These are phyloP conservation scores for Vitis vinifera DNA, from an alignment of 164 flowering plant genomes.

Conservation along the genomic window ASM3070453v1 NC_081814.1:2796501-2797000, in stretches of 20 bases:
- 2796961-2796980: too few relatives aligned
- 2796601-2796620: constrained; percentile 60
- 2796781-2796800: too few relatives aligned
- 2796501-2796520: constrained; percentile 64
- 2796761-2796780: neutral
- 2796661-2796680: constrained; percentile 74
- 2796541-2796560: constrained; percentile 50
- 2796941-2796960: too few relatives aligned
- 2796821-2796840: too few relatives aligned
- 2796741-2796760: neutral
- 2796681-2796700: constrained; percentile 70
- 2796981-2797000: too few relatives aligned
- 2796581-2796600: constrained; percentile 72
- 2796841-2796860: too few relatives aligned
- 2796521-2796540: constrained; percentile 61
- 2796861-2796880: too few relatives aligned
- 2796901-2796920: too few relatives aligned
- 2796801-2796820: too few relatives aligned
- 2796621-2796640: constrained; percentile 59
- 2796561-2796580: constrained; percentile 56
- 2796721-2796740: constrained; percentile 7
- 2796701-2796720: constrained; percentile 45
- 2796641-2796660: constrained; percentile 75
- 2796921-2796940: too few relatives aligned
- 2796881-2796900: too few relatives aligned